These are phyloP conservation scores for Cercospora berteroae DNA, from an alignment of 2,329 filamentous ascomycete species.

Conservation along the genomic window DNA sequence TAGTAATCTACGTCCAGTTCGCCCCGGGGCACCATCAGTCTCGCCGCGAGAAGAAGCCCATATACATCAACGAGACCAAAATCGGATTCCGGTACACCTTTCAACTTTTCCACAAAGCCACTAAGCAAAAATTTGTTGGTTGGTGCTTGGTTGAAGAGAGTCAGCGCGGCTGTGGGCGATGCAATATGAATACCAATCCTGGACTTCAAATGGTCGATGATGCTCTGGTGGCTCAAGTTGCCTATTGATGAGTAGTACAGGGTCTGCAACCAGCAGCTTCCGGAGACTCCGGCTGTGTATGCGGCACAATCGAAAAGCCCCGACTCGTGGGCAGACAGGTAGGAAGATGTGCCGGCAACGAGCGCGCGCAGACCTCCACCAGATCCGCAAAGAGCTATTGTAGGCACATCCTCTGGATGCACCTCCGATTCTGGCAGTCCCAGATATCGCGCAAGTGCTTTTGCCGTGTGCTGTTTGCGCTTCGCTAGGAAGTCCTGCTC, in stretches of 20 bases:
- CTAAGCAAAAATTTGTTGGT: constrained; percentile 90
- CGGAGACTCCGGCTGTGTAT: constrained; percentile 93
- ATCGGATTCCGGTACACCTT: constrained; percentile 73
- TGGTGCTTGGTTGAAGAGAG: constrained; percentile 78
- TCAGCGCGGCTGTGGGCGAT: constrained; percentile 80
- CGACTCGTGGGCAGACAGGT: constrained; percentile 77
- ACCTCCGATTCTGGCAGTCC: constrained; percentile 73
- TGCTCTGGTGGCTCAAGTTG: constrained; percentile 61
- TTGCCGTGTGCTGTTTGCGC: constrained; percentile 65
- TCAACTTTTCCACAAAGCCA: constrained; percentile 87
- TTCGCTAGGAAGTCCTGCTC: constrained; percentile 72
- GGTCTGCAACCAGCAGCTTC: constrained; percentile 91
- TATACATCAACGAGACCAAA: constrained; percentile 94
- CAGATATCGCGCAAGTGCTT: constrained; percentile 79
- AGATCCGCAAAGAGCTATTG: constrained; percentile 91
- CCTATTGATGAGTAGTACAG: constrained; percentile 81
- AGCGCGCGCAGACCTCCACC: constrained; percentile 87
- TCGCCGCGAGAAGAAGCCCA: constrained; percentile 77
- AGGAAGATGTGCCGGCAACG: constrained; percentile 84
- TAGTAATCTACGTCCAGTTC: constrained; percentile 72
- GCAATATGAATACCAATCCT: constrained; percentile 86
- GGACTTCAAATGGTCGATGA: constrained; percentile 83
- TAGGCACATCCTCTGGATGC: constrained; percentile 88
- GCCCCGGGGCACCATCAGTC: constrained; percentile 81
- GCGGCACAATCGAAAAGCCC: constrained; percentile 92